Evolutionary conservation across 441 rosid genomes (phyloP), one percentile per base, ranked within the genome.

Genomic region (Populus hybrid): DNA sequence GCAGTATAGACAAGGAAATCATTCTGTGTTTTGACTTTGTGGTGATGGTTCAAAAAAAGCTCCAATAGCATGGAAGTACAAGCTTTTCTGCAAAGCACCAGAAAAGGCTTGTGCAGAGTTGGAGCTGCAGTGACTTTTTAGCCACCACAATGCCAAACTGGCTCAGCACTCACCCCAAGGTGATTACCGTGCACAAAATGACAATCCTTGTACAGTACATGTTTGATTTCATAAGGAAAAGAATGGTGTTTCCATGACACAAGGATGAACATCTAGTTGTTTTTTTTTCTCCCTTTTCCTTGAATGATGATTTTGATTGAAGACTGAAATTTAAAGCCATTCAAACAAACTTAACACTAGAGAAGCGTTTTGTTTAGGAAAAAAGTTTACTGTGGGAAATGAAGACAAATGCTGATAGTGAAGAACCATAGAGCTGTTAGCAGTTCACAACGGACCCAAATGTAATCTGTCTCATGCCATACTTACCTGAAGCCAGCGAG

Each of bases 401-500:
- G 40, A 23, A 26, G 56, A 24, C 6, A 64, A 73, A 38, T 61
- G 21, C n/a, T 21, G 31, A 38, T 65, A 69, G 10, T 61, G 38
- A 36, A 28, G 35, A 29, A 67, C 40, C 38, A 66, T 23, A 59
- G 72, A 79, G 50, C 73, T 33, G 24, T 10, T 71, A 72, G 67
- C 11, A 80, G 69, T 56, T 73, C 26, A 50, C 28, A 74, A 79
- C 72, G 35, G 71, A n/a, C 20, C 11, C 21, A 73, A 6, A 74
- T 77, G 24, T 31, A 63, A 69, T 31, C 69, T 67, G 31, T 71
- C 70, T 23, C 33, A 11, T 18, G 24, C 68, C 79, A 61, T 35
- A 83, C 97, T 90, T 87, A 95, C 99, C 82, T 90, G 99, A 81
- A 95, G 91, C 98, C 98, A 95, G 68, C 97, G 94, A 61, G 81